phyloP scores from a whole-genome alignment of 225 moss, liverwort and hornwort genomes.

The Ulota crispa region DNA sequence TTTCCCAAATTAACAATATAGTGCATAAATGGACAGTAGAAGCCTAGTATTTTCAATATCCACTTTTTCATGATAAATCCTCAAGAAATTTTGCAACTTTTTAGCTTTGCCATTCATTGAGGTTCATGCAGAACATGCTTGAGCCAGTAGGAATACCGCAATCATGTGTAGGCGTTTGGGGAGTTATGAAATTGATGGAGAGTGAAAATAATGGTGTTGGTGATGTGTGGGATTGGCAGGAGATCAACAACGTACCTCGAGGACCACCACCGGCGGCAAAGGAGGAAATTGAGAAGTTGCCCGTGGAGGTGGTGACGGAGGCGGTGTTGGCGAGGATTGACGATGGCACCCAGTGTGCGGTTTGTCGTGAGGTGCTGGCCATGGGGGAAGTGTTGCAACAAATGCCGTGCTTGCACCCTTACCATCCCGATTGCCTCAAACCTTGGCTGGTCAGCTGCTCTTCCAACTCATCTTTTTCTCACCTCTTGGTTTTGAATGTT shows the following conservation, averaged over 20 bases:
- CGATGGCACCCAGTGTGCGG: slow-evolving; percentile 64
- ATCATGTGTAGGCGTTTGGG: not conserved
- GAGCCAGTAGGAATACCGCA: not conserved
- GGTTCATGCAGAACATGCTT: not conserved
- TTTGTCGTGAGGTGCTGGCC: slow-evolving; percentile 37
- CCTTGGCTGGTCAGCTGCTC: slow-evolving; percentile 39
- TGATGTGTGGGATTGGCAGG: slow-evolving; percentile 24
- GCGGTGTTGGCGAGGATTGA: slow-evolving; percentile 48
- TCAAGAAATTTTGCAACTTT: too few relatives aligned
- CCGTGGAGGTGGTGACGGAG: slow-evolving; percentile 49
- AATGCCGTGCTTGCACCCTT: slow-evolving; percentile 52
- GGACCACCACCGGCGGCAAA: slow-evolving; percentile 80
- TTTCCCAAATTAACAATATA: too few relatives aligned
- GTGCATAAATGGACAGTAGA: too few relatives aligned
- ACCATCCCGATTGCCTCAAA: slow-evolving; percentile 40
- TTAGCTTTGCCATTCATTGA: not conserved
- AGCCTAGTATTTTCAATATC: too few relatives aligned
- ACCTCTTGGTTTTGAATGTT: not conserved
- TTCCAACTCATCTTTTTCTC: not conserved
- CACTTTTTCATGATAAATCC: too few relatives aligned
- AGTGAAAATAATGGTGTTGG: not conserved
- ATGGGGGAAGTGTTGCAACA: slow-evolving; percentile 36
- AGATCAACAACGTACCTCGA: slow-evolving; percentile 51
- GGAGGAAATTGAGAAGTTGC: slow-evolving; percentile 76
- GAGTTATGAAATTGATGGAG: not conserved